A percentile compares a stretch with the other conserved stretches of the same genome.
These are phyloP conservation scores for Pleurotus giganteus DNA, from an alignment of 768 basidiomycete genomes.

Conservation along the genomic window DNA sequence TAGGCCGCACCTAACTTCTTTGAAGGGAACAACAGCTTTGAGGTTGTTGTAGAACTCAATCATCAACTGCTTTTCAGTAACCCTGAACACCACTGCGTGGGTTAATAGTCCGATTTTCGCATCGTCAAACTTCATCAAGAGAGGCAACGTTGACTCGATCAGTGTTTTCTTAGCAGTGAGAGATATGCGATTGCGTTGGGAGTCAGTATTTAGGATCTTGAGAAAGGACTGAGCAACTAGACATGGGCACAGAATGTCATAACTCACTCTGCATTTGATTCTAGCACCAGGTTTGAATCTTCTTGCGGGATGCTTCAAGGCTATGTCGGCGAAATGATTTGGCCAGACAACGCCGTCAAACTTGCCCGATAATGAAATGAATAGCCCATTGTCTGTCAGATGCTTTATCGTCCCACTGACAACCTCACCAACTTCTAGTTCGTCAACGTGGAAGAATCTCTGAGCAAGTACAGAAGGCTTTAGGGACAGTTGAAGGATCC, in stretches of 20 bases:
- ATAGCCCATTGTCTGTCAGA: slow-evolving; percentile 76
- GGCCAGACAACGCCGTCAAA: slow-evolving; percentile 95
- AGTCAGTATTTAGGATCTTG: slow-evolving; percentile 81
- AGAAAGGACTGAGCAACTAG: not conserved
- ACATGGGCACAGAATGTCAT: slow-evolving; percentile 3
- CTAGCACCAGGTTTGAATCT: slow-evolving; percentile 80
- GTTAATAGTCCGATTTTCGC: slow-evolving; percentile 68
- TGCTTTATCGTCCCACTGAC: slow-evolving; percentile 88
- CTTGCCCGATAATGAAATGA: slow-evolving; percentile 82
- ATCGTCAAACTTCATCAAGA: slow-evolving; percentile 64
- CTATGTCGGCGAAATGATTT: slow-evolving; percentile 91
- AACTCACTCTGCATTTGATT: slow-evolving; percentile 82
- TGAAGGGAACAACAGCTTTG: slow-evolving; percentile 75
- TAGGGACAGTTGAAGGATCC: slow-evolving; percentile 83
- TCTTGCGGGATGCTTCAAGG: slow-evolving; percentile 89
- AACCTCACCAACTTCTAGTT: slow-evolving; percentile 82
- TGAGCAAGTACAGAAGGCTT: slow-evolving; percentile 81
- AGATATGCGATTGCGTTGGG: slow-evolving; percentile 74
- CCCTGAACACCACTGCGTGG: slow-evolving; percentile 81
- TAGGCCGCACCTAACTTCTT: slow-evolving; percentile 71
- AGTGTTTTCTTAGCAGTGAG: slow-evolving; percentile 92
- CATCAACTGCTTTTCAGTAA: slow-evolving; percentile 75
- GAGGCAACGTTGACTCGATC: slow-evolving; percentile 73
- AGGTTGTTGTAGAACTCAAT: slow-evolving; percentile 92
- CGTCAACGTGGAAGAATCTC: slow-evolving; percentile 78